Percentiles rank a stretch among this genome's conserved stretches.
Conservation (phyloP, 2,329 filamentous ascomycete species). For the Neofusicoccum sp. region DNA sequence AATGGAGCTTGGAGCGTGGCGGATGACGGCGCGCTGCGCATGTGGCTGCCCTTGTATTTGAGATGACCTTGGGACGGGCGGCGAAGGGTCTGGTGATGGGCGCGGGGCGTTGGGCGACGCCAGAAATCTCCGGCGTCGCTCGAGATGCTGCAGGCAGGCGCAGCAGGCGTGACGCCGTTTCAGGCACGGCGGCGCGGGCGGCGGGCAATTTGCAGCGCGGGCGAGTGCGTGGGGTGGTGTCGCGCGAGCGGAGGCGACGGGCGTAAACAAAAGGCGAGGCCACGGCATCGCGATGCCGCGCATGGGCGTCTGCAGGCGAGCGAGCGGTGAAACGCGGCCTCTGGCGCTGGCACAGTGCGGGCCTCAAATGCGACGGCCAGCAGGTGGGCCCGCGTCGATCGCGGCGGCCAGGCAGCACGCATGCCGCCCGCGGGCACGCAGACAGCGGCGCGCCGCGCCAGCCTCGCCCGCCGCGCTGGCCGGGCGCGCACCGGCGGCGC, state of each 20-base stretch:
- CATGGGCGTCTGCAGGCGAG: conserved; percentile 3
- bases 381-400: conserved; percentile 4
- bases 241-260: not conserved
- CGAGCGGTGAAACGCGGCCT: conserved; percentile 12
- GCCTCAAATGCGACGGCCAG: not conserved
- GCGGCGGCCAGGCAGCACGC: not conserved
- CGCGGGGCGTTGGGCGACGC: conserved; percentile 5
- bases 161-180: conserved; percentile 5
- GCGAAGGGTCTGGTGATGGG: not conserved
- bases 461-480: not conserved
- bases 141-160: not conserved
- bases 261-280: not conserved
- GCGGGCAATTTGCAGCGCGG: not conserved
- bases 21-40: conserved; percentile 8
- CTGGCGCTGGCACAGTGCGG: conserved; percentile 3
- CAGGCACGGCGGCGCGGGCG: not conserved
- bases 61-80: not conserved
- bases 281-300: not conserved
- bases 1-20: not conserved
- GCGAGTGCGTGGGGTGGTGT: not conserved
- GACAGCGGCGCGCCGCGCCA: not conserved
- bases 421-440: not conserved
- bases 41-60: conserved; percentile 12
- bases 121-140: conserved; percentile 3
- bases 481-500: not conserved